These are phyloP conservation scores for Aureobasidium sp. DNA, from an alignment of 2,329 filamentous ascomycete genomes.

Conservation along the genomic window DNA sequence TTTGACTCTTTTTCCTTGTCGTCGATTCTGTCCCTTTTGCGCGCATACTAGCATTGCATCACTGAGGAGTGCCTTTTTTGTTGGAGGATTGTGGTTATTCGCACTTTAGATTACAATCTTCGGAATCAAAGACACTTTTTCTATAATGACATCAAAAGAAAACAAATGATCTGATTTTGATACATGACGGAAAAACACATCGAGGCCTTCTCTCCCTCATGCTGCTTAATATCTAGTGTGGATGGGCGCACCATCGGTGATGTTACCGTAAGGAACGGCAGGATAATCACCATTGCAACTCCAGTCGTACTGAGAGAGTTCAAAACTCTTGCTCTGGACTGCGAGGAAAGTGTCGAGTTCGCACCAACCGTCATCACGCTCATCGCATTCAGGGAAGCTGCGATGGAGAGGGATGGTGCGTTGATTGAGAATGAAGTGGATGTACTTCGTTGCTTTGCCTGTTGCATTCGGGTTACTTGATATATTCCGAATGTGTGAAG, in stretches of 20 bases:
- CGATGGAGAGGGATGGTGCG: conserved; percentile 60
- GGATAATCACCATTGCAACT: conserved; percentile 56
- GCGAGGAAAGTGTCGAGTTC: conserved; percentile 60
- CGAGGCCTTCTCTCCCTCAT: too few relatives aligned
- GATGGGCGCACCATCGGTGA: conserved; percentile 42
- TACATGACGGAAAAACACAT: too few relatives aligned
- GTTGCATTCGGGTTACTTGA: background rate
- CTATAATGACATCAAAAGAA: too few relatives aligned
- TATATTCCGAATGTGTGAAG: too few relatives aligned
- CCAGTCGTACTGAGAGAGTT: conserved; percentile 54
- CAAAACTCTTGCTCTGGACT: conserved; percentile 51
- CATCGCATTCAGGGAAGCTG: conserved; percentile 58
- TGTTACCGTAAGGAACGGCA: conserved; percentile 38
- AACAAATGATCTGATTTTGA: too few relatives aligned
- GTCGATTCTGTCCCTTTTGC: too few relatives aligned
- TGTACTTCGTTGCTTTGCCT: conserved; percentile 17
- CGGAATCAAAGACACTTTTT: too few relatives aligned
- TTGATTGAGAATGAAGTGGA: conserved; percentile 40
- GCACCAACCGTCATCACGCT: conserved; percentile 67
- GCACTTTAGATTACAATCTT: too few relatives aligned
- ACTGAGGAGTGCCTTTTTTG: too few relatives aligned
- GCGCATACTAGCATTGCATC: too few relatives aligned
- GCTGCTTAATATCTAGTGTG: background rate
- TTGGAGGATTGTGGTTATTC: too few relatives aligned
- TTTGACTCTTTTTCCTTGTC: too few relatives aligned